Evolutionary conservation across 2,329 filamentous ascomycete genomes (phyloP), one percentile per base, ranked within the genome.

Genomic region (Trichoderma harzianum): DNA sequence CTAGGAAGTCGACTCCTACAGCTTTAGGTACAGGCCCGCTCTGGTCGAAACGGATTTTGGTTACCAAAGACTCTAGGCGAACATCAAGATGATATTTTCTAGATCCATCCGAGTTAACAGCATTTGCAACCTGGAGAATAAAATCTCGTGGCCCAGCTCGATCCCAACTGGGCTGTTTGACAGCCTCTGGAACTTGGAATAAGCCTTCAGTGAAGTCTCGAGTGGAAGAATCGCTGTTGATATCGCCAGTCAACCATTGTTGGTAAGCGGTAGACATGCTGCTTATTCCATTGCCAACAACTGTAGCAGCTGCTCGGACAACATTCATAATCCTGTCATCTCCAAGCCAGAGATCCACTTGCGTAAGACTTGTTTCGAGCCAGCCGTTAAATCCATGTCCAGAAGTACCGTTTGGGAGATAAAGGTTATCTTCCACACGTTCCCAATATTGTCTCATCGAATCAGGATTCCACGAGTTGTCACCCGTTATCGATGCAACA

Each of bases 311-410:
- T 39, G 36, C 36, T 39, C 36, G 36, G 36, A 39, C 36, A 39
- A 39, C 18, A 3, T 39, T 39, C 36, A 39, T 39, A 39, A 39
- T 39, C 36, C 14, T 39, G 36, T 18, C 7, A 18, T 39, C 36
- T 39, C 16, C 36, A 7, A 39, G 36, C 6, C 6, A 39, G 36
- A 39, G 14, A 39, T 39, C 7, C 36, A 39, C 6, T 18, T 39
- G 36, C 14, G 36, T 7, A 39, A 39, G 79, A 71, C 84, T 83
- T 1, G 86, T 88, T 30, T 79, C 78, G 21, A 90, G 82, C 88
- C 88, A 91, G 28, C 89, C 89, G 34, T 84, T 76, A 73, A 84
- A 87, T 14, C 89, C 89, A 75, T 91, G 89, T 6, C 87, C 88
- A 53, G 57, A 65, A 77, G 72, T 51, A 70, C 80, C 70, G 73